These are phyloP conservation scores for Colletotrichum filicis DNA, from an alignment of 2,329 filamentous ascomycete species.

Conservation along the genomic window DNA sequence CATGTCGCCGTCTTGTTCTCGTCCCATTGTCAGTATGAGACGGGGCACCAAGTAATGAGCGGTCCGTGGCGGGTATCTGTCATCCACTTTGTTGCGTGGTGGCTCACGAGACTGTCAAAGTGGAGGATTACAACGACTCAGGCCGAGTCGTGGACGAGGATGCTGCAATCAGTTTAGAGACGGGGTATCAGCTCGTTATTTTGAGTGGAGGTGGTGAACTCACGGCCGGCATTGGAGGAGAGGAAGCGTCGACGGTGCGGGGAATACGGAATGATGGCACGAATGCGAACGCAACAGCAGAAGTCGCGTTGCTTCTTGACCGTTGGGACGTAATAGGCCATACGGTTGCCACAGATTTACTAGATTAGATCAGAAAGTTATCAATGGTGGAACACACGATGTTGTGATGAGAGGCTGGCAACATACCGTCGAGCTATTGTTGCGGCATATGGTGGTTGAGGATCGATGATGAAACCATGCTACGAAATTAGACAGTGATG, in stretches of 20 bases:
- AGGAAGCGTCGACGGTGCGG: not conserved
- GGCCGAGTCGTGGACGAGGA: not conserved
- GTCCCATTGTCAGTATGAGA: not conserved
- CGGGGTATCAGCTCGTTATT: not conserved
- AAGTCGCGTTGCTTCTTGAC: not conserved
- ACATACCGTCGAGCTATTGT: not conserved
- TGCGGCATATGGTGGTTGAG: not conserved
- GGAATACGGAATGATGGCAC: not conserved
- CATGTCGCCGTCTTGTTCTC: not conserved
- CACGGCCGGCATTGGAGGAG: not conserved
- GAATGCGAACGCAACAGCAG: not conserved
- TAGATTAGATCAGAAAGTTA: not conserved
- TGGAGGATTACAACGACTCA: not conserved
- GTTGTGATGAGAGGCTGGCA: not conserved
- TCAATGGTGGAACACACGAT: not conserved
- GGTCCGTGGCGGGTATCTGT: not conserved
- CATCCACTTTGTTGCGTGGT: not conserved
- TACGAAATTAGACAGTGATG: no score
- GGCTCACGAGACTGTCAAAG: conserved; percentile 1
- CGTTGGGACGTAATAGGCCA: not conserved
- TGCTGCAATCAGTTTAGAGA: not conserved
- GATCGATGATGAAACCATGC: not conserved
- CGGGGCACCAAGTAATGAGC: not conserved
- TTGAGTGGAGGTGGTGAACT: not conserved
- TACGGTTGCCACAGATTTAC: not conserved